A percentile compares a stretch with the other conserved stretches of the same genome.
Conservation (phyloP, 805 yeast genomes). For the Teunomyces lycoperdinae region DNA sequence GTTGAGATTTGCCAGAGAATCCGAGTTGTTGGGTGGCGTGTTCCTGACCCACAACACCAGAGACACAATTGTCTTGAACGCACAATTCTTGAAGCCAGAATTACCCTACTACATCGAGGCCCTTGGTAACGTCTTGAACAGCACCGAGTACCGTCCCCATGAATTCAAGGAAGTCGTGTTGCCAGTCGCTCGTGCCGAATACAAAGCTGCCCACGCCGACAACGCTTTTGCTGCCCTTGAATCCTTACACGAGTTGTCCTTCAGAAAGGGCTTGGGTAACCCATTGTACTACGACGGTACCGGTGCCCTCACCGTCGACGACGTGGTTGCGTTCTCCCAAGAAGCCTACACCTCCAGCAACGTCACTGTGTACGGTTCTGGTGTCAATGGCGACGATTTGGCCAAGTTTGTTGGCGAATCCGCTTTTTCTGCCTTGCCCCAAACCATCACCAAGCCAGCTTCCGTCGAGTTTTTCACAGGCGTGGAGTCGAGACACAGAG, state of each 20-base stretch:
- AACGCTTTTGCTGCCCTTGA: slow-evolving; percentile 67
- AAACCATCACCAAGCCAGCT: slow-evolving; percentile 48
- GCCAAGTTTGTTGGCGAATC: slow-evolving; percentile 63
- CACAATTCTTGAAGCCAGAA: slow-evolving; percentile 81
- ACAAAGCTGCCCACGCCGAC: slow-evolving; percentile 47
- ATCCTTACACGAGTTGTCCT: slow-evolving; percentile 73
- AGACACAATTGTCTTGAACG: slow-evolving; percentile 76
- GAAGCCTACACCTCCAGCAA: slow-evolving; percentile 67
- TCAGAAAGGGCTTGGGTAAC: slow-evolving; percentile 85
- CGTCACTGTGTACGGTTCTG: slow-evolving; percentile 68
- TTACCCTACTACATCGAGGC: slow-evolving; percentile 91
- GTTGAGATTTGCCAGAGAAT: slow-evolving; percentile 88
- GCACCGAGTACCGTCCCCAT: slow-evolving; percentile 75
- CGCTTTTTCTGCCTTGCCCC: slow-evolving; percentile 59
- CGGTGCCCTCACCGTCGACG: slow-evolving; percentile 53
- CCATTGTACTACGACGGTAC: slow-evolving; percentile 74
- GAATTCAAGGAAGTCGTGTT: slow-evolving; percentile 79
- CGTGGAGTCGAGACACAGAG: slow-evolving; percentile 65
- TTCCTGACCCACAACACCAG: slow-evolving; percentile 71
- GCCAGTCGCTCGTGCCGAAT: slow-evolving; percentile 73
- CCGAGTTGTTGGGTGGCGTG: slow-evolving; percentile 88
- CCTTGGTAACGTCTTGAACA: slow-evolving; percentile 68
- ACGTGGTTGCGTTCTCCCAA: slow-evolving; percentile 63
- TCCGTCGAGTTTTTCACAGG: slow-evolving; percentile 53
- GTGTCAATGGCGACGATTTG: slow-evolving; percentile 72